These are phyloP conservation scores for Saprolegnia diclina DNA, from an alignment of 352 stramenopile genomes.

Conservation along the genomic window DNA sequence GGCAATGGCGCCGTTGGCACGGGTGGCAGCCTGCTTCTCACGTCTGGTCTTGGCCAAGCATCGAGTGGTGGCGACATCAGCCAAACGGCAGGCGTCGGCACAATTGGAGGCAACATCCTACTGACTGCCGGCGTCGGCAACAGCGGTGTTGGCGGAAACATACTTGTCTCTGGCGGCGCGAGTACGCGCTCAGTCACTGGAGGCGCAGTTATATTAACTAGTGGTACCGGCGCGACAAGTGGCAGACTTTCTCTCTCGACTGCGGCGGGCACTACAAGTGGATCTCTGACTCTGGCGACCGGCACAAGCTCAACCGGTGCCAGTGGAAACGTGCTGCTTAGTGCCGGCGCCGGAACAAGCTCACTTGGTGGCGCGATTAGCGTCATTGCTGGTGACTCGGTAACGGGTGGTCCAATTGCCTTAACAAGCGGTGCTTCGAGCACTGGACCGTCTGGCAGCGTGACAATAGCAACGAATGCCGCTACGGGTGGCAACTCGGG, in stretches of 20 bases:
- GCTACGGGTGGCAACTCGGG: conserved; percentile 5
- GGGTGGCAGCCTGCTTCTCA: conserved; percentile 31
- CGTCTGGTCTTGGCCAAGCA: conserved; percentile 32
- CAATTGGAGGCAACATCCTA: conserved; percentile 52
- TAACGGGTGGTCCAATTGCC: not conserved
- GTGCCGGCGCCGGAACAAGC: conserved; percentile 33
- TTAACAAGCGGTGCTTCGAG: not conserved
- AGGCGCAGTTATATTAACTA: not conserved
- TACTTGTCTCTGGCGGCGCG: conserved; percentile 30
- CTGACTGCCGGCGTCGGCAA: conserved; percentile 56
- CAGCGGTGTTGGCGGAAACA: conserved; percentile 53
- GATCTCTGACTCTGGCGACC: conserved; percentile 35
- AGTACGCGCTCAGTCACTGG: conserved; percentile 15
- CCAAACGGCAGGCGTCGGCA: conserved; percentile 37
- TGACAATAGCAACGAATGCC: not conserved
- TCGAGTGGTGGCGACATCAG: conserved; percentile 10
- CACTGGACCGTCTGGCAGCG: conserved; percentile 42
- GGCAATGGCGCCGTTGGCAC: conserved; percentile 28
- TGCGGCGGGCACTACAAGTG: conserved; percentile 29
- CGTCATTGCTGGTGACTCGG: conserved; percentile 32
- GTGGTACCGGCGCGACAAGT: not conserved
- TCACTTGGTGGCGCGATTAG: conserved; percentile 46
- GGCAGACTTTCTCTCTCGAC: not conserved
- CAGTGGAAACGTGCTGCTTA: not conserved
- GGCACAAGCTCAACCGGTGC: conserved; percentile 27